Conservation (phyloP, 2,329 filamentous ascomycete species). For the Cercospora janseana region DNA sequence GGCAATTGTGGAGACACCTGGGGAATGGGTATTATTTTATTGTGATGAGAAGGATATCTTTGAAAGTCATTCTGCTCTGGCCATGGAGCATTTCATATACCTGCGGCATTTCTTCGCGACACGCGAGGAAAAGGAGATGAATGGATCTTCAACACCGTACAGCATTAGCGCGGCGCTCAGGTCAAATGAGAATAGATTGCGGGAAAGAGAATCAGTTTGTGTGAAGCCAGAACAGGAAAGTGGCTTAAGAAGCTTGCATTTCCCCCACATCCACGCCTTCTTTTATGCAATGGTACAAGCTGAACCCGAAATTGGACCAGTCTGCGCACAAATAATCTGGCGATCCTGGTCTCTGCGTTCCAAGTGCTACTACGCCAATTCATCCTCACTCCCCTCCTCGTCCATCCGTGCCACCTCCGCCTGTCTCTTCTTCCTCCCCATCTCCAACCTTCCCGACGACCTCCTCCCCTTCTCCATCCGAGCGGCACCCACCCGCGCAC, state of each 20-base stretch:
- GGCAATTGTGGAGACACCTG: neutral
- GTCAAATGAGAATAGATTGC: too few relatives aligned
- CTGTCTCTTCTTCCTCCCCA: neutral
- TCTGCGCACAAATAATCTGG: neutral
- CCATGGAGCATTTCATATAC: neutral
- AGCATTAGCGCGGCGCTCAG: conserved; percentile 1
- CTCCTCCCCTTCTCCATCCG: conserved; percentile 1
- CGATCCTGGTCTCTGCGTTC: too few relatives aligned
- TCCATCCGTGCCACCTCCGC: too few relatives aligned
- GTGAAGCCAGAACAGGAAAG: too few relatives aligned
- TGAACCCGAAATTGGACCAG: too few relatives aligned
- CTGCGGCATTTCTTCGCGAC: neutral
- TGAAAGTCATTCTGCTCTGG: neutral
- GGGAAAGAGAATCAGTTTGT: too few relatives aligned
- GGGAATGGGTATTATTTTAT: neutral
- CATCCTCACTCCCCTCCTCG: conserved; percentile 11
- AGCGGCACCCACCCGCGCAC: neutral
- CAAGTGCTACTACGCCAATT: conserved; percentile 10
- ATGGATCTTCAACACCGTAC: neutral
- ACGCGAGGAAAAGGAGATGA: neutral
- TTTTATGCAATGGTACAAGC: too few relatives aligned
- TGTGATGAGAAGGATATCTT: neutral
- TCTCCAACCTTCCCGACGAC: neutral
- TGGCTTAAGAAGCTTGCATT: too few relatives aligned
- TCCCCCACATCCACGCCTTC: too few relatives aligned